phyloP scores from a whole-genome alignment of 2,329 filamentous ascomycete genomes.

The Laburnicola sp. region DNA sequence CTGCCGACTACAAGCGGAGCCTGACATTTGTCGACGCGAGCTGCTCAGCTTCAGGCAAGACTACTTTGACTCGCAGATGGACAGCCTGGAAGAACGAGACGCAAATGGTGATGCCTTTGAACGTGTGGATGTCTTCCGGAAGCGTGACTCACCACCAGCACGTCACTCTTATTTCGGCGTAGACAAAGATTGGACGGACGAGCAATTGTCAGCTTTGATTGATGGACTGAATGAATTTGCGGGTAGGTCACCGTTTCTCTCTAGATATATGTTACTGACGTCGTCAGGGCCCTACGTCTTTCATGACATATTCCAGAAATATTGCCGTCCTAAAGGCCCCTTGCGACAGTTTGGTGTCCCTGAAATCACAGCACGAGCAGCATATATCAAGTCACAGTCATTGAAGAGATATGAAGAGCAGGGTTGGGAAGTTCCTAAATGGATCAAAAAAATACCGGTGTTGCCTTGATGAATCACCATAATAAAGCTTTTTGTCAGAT shows the following conservation, averaged over 20 bases:
- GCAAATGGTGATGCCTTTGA: conserved; percentile 47
- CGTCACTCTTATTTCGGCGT: conserved; percentile 15
- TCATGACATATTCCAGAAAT: conserved; percentile 30
- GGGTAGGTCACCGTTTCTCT: conserved; percentile 22
- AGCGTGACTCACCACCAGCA: conserved; percentile 31
- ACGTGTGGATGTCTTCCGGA: conserved; percentile 43
- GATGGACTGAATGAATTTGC: conserved; percentile 30
- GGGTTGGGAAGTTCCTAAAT: conserved; percentile 28
- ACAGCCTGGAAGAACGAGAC: conserved; percentile 36
- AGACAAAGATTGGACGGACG: conserved; percentile 34
- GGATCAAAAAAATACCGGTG: conserved; percentile 33
- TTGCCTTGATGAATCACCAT: conserved; percentile 14
- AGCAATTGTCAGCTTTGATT: conserved; percentile 39
- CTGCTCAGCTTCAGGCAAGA: conserved; percentile 3
- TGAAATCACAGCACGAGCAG: conserved; percentile 32
- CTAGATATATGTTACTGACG: not conserved
- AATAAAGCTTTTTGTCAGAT: not conserved
- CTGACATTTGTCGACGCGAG: conserved; percentile 16
- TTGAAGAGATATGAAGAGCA: conserved; percentile 18
- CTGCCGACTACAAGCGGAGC: conserved; percentile 30
- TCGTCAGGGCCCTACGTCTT: conserved; percentile 29
- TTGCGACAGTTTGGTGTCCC: conserved; percentile 35
- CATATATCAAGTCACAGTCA: conserved; percentile 23
- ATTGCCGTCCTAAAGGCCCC: conserved; percentile 28
- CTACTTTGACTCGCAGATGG: conserved; percentile 17